Evolutionary conservation across 2,329 filamentous ascomycete species (phyloP), one percentile per base, ranked within the genome.

Genomic region (Talaromyces sp.): DNA sequence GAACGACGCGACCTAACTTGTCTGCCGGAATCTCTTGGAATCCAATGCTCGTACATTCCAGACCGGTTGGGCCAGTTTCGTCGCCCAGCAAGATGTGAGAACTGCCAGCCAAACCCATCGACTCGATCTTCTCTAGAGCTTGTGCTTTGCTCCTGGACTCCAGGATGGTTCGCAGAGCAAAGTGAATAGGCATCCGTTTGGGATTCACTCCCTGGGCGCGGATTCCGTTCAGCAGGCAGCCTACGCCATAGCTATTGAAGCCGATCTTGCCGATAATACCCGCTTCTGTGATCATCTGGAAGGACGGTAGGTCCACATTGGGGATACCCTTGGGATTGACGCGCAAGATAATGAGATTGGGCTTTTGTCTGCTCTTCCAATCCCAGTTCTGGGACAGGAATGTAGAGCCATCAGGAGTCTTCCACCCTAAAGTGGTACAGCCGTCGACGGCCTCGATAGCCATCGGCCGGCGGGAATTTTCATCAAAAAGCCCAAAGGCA

Each of bases 311-410:
- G 11, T 35, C 42, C 23, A 57, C 42, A 37, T 16, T 57, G 40
- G 54, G 54, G 40, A 33, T 33, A 33, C 23, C 31, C 9, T 57
- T 57, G 23, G 40, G 54, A 8, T 57, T 7, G 37, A 57, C 42
- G 33, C 42, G 23, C 18, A 57, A 40, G 16, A 35, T 33, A 40
- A 57, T 57, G 11, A 57, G 35, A 23, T 57, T 57, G n/a, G n/a
- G n/a, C n/a, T 9, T 42, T 35, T 14, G 33, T 33, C 23, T 57
- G 54, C 39, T 31, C 54, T 57, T n/a, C 42, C 18, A n/a, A 58
- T 58, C 56, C 56, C 56, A 58, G 39, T 58, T 58, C 21, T 58
- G 56, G 2, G 37, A n/a, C 56, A n/a, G 39, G 23, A 33, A 46
- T n/a, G n/a, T 46, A n/a, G 56, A 58, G 42, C 4, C 9, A 42